Conservation (phyloP, 345 rosid species). For the Kandelia obovata region DNA sequence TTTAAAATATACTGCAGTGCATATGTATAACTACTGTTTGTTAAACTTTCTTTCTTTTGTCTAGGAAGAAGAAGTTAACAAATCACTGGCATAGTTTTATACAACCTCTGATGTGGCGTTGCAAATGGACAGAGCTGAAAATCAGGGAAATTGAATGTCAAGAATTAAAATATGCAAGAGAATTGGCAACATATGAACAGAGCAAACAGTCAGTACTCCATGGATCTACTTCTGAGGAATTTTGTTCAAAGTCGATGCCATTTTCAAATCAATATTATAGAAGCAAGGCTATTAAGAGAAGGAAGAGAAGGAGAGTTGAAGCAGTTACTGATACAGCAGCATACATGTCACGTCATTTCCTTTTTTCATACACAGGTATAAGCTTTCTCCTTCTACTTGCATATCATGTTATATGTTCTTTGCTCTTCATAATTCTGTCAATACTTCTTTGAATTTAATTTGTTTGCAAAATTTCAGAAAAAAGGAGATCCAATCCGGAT, state of each 20-base stretch:
- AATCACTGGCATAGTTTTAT: conserved; percentile 19
- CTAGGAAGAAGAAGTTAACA: conserved; percentile 58
- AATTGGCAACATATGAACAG: not conserved
- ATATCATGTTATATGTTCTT: conserved; percentile 12
- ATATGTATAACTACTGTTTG: not conserved
- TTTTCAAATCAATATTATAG: conserved; percentile 49
- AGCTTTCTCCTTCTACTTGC: conserved; percentile 16
- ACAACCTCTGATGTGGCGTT: conserved; percentile 16
- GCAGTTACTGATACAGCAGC: conserved; percentile 21
- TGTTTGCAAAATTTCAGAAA: conserved; percentile 45
- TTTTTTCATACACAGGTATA: conserved; percentile 69
- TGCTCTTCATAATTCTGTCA: not conserved
- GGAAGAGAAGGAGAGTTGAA: not conserved
- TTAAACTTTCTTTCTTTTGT: conserved; percentile 6
- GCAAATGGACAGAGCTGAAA: conserved; percentile 11
- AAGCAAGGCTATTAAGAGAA: conserved; percentile 31
- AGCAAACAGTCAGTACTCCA: conserved; percentile 36
- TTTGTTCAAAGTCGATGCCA: conserved; percentile 64
- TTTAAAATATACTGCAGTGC: not conserved
- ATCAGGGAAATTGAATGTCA: not conserved
- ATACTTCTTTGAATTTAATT: not conserved
- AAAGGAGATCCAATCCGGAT: conserved; percentile 56
- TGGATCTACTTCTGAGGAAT: conserved; percentile 46
- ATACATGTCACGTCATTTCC: conserved; percentile 55
- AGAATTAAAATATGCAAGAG: not conserved